Base-by-base conservation (phyloP, 2,329 filamentous ascomycete species). In the Colletotrichum destructivum region DNA sequence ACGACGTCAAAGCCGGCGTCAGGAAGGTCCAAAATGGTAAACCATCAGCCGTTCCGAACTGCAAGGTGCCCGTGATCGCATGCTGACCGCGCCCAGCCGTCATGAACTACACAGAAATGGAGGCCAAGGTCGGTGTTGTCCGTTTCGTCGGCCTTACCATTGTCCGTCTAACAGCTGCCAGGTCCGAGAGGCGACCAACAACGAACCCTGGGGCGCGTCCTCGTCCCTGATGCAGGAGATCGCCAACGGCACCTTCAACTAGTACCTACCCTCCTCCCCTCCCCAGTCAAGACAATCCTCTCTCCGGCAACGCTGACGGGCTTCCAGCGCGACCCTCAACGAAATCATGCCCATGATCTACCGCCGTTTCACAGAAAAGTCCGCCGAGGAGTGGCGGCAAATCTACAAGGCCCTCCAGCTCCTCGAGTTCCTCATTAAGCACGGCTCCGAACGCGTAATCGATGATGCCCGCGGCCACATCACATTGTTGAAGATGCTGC, bases 311-410 rank as follows among this genome's bases (percentile, higher is more conserved):
- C 35, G 61, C 71, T 66, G 59, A 73, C 66, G 59, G 52, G 18
- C 47, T 56, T 8, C 31, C 52, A 98, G 96, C 82, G 95, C 98
- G 90, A 90, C 95, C 63, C 91, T 99, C 69, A 98, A 98, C 83
- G 96, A 99, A 83, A 98, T 99, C 81, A 99, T 99, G 96, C 96
- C 96, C 75, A 96, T 99, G 94, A 98, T 99, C 80, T 99, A 99
- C 87, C 96, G 97, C 79, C 94, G 96, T 75, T 99, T 99, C 83
- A 99, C 96, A 73, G 96, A 99, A 82, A 99, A 99, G 87, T 89
- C 95, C 9, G 96, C 96, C 67, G 96, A 99, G 81, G 96, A 99
- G 84, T 99, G 96, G 96, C 91, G 96, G 76, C 96, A 99, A 83
- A 99, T 99, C 80, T 99, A 99, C 89, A 99, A 99, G 87, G 93